Base-by-base conservation (phyloP, 805 yeast genomes). In the Brettanomyces custersianus region DNA sequence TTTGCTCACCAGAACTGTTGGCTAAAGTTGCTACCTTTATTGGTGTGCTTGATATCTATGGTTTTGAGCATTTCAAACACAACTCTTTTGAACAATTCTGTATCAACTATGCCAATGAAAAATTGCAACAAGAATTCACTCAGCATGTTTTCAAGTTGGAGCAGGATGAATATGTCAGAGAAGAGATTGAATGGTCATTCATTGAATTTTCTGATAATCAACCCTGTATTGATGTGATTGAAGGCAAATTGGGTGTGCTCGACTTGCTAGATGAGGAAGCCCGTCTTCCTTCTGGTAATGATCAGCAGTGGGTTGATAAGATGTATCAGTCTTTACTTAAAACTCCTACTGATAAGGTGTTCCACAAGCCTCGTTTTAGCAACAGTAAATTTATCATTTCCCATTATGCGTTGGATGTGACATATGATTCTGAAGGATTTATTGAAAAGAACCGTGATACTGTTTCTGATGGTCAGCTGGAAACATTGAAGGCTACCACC, bases 41-140 rank as follows among this genome's bases (percentile, higher is more conserved):
- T 51, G 98, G 98, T 58, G 97, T 90, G 21, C 70, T 90, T 49
- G 98, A 90, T 79, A 90, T 90, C 49, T 90, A 90, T 54, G 98
- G 98, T 18, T 90, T 90, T 58, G 98, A 90, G 61, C 96, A 90
- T 61, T 90, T 90, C 57, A 88, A 85, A 47, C 78, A 74, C 51
- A 90, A 90, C 62, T 87, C 96, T 7, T 90, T 90, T 53, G 98
- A 90, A 62, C 98, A 90, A 60, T 90, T 90, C 61, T 90, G 98
- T 66, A 88, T 88, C 62, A 88, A 88, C 59, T 88, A 88, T 58
- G 96, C 96, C 31, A 88, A 88, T 61, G 98, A 90, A 65, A 90
- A 90, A 62, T 70, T 90, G 49, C 97, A 90, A 62, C 97, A 90
- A 61, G 96, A 90, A 59, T 90, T 90, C 62, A 90, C 88, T 52